These are phyloP conservation scores for Pilatotrama ljubarskyi DNA, from an alignment of 768 basidiomycete genomes.

Conservation along the genomic window DNA sequence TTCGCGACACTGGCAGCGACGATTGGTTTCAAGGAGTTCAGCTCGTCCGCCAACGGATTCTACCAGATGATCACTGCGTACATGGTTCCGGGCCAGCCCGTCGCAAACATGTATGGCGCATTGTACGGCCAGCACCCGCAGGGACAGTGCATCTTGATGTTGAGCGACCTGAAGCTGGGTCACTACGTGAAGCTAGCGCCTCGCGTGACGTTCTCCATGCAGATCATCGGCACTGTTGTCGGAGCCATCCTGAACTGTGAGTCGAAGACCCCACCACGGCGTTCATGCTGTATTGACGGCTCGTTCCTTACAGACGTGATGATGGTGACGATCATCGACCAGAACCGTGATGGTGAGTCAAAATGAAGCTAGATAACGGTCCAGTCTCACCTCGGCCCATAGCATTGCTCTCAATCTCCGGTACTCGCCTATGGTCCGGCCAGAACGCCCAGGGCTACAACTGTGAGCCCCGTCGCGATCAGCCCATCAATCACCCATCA, in stretches of 20 bases:
- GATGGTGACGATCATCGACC: slow-evolving; percentile 33
- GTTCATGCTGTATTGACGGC: too few species aligned
- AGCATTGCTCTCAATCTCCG: slow-evolving; percentile 51
- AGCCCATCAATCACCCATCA: too few species aligned
- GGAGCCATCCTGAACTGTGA: slow-evolving; percentile 49
- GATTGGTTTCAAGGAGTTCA: slow-evolving; percentile 31
- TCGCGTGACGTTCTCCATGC: slow-evolving; percentile 51
- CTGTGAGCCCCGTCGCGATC: slow-evolving; percentile 30
- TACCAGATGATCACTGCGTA: slow-evolving; percentile 32
- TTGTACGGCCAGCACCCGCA: slow-evolving; percentile 40
- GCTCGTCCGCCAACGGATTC: slow-evolving; percentile 33
- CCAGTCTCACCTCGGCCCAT: slow-evolving; percentile 2
- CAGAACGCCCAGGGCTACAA: slow-evolving; percentile 54
- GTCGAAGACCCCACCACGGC: not conserved
- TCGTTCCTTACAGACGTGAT: slow-evolving; percentile 25
- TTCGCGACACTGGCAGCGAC: slow-evolving; percentile 50
- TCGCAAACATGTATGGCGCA: slow-evolving; percentile 42
- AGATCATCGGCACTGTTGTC: slow-evolving; percentile 49
- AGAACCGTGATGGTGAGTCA: slow-evolving; percentile 26
- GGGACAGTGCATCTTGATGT: slow-evolving; percentile 48
- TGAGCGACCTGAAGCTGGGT: slow-evolving; percentile 61
- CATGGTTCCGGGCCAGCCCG: slow-evolving; percentile 32
- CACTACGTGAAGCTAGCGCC: slow-evolving; percentile 63
- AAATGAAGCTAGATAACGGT: too few species aligned
- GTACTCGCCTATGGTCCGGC: slow-evolving; percentile 51